Evolutionary conservation across 352 stramenopile genomes (phyloP), one percentile per base, ranked within the genome.

Genomic region (Phytophthora agathidicida): DNA sequence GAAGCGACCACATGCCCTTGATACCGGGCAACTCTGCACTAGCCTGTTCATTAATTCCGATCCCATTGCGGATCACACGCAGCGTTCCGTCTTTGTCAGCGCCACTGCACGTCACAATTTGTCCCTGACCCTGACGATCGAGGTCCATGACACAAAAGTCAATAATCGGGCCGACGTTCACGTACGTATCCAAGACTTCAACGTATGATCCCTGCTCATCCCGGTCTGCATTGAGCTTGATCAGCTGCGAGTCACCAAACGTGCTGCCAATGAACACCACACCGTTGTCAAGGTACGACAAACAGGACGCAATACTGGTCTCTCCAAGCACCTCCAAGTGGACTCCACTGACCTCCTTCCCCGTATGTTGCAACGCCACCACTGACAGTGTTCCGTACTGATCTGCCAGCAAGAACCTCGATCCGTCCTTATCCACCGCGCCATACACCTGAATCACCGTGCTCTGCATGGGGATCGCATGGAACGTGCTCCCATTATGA

Each of bases 71-170:
- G 39, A 99, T 98, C n/a, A 99, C 86, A 32, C 97, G 93, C 31
- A 99, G 62, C 24, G 90, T 98, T 19, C 97, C 97, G 39, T 98
- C 95, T 50, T 98, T 98, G 54, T 96, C 96, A 8, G 91, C 93
- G 10, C 97, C 97, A 60, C 91, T 98, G 65, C 94, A 98, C 3
- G 97, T 99, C 6, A 99, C 97, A 33, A 99, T 96, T 71, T 98
- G 91, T 2, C 90, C 93, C 68, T 99, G 96, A 7, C 88, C 86
- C 54, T 98, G 92, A 3, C 93, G 84, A 54, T 98, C 94, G 14
- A 97, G 81, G 51, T 98, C 94, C 65, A 98, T 96, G 16, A 99
- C 83, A 71, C 96, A 98, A 76, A 99, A 99, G 68, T 99, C 97
- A 11, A 98, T 91, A 77, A 99, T 99, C 7, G 97, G 97, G 5